These are phyloP conservation scores for Clarkia xantiana DNA, from an alignment of 345 rosid genomes.

Conservation along the genomic window DNA sequence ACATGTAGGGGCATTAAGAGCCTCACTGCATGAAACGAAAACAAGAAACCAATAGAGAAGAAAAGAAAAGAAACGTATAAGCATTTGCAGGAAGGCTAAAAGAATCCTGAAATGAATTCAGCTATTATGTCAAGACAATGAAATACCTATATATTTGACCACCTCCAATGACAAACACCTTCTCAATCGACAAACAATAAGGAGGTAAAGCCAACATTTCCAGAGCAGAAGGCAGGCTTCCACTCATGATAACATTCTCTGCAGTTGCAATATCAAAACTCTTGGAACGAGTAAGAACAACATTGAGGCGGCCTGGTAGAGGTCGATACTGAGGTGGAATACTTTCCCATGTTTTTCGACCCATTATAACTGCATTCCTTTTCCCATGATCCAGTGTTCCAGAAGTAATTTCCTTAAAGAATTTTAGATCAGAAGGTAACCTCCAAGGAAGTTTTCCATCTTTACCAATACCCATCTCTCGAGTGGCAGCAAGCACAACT, in stretches of 20 bases:
- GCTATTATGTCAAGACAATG: constrained; percentile 2
- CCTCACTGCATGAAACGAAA: constrained; percentile 39
- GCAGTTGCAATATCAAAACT: constrained; percentile 76
- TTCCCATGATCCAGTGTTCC: constrained; percentile 48
- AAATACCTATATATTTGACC: constrained; percentile 62
- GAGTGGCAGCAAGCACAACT: constrained; percentile 85
- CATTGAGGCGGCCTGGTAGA: constrained; percentile 79
- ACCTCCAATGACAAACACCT: constrained; percentile 83
- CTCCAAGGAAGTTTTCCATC: constrained; percentile 82
- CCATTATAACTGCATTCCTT: constrained; percentile 87
- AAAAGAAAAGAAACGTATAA: too few species aligned
- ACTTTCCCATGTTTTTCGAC: constrained; percentile 95
- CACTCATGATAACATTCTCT: constrained; percentile 80
- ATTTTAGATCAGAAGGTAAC: constrained; percentile 73
- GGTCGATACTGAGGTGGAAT: constrained; percentile 54
- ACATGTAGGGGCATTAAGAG: constrained; percentile 61
- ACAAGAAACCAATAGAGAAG: background rate
- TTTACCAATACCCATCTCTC: constrained; percentile 78
- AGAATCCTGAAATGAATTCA: background rate
- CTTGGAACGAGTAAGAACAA: constrained; percentile 83
- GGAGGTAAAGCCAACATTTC: constrained; percentile 66
- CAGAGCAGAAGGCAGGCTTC: constrained; percentile 68
- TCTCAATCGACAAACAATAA: constrained; percentile 77
- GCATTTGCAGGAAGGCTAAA: background rate
- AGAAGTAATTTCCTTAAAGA: constrained; percentile 61